These are phyloP conservation scores for Peronosclerospora sorghi DNA, from an alignment of 352 stramenopile genomes.

Conservation along the genomic window DNA sequence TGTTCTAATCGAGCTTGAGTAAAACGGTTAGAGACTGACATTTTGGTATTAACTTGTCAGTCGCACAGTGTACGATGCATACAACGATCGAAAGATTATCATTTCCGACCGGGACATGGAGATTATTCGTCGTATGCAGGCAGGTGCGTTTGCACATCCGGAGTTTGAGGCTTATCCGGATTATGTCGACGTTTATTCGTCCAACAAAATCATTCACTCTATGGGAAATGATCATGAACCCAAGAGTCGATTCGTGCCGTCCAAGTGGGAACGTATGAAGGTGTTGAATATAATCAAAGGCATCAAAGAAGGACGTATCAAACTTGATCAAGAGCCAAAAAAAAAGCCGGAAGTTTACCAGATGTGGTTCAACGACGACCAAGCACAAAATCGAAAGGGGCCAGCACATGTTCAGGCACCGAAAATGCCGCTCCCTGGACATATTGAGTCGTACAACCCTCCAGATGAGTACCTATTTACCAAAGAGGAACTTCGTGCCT, in stretches of 20 bases:
- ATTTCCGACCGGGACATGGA: constrained; percentile 95
- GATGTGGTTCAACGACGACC: constrained; percentile 89
- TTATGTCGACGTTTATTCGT: constrained; percentile 84
- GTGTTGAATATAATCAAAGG: constrained; percentile 95
- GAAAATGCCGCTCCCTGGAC: constrained; percentile 94
- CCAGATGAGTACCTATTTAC: constrained; percentile 98
- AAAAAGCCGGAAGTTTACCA: constrained; percentile 87
- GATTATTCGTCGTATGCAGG: constrained; percentile 95
- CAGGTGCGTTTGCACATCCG: constrained; percentile 83
- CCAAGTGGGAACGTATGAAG: constrained; percentile 96
- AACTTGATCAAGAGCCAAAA: constrained; percentile 86
- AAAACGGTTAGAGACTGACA: constrained; percentile 5
- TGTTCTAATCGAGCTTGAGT: not conserved
- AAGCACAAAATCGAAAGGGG: constrained; percentile 83
- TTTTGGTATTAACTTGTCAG: constrained; percentile 19
- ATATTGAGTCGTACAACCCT: constrained; percentile 98
- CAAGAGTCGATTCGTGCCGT: constrained; percentile 92
- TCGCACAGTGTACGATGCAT: constrained; percentile 96
- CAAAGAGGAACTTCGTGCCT: constrained; percentile 93
- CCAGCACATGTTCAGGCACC: constrained; percentile 94
- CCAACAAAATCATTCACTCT: constrained; percentile 81
- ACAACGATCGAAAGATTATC: constrained; percentile 97
- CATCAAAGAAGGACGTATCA: constrained; percentile 93
- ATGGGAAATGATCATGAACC: constrained; percentile 82
- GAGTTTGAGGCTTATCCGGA: constrained; percentile 89